Conservation (phyloP, 73 alveolate genomes). For the Paramecium sexaurelia region DNA sequence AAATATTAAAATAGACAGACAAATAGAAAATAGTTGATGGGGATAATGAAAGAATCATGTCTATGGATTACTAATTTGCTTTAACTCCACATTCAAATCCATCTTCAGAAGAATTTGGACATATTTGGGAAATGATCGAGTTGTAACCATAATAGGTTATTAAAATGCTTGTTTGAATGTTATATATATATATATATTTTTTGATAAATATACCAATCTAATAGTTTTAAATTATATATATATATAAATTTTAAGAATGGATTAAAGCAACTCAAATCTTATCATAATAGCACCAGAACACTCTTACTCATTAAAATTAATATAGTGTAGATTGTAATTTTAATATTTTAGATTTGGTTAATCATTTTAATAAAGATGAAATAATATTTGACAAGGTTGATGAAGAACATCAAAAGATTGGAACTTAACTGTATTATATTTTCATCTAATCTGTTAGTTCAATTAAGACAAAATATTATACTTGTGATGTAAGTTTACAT, state of each 20-base stretch:
- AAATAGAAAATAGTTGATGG: slow-evolving; percentile 37
- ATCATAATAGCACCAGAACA: neutral
- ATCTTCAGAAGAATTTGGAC: slow-evolving; percentile 6
- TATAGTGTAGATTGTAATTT: neutral
- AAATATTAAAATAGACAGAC: slow-evolving; percentile 11
- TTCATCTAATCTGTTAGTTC: neutral
- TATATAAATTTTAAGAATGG: neutral
- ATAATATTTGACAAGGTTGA: neutral
- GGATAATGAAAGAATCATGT: slow-evolving; percentile 60
- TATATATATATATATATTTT: neutral
- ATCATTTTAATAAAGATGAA: neutral
- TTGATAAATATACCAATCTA: neutral
- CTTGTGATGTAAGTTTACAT: neutral
- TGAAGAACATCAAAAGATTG: neutral
- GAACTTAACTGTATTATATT: neutral
- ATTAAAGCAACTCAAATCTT: slow-evolving; percentile 11
- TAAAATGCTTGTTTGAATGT: slow-evolving; percentile 58
- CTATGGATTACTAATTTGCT: slow-evolving; percentile 55
- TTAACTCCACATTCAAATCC: slow-evolving; percentile 54
- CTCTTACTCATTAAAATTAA: neutral
- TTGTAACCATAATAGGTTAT: slow-evolving; percentile 42
- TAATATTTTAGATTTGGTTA: neutral
- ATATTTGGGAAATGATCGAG: slow-evolving; percentile 58
- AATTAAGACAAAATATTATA: neutral
- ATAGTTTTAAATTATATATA: neutral